Evolutionary conservation across 164 flowering plant species (phyloP), one percentile per base, ranked within the genome.

Genomic region (Liquidambar formosana): DNA sequence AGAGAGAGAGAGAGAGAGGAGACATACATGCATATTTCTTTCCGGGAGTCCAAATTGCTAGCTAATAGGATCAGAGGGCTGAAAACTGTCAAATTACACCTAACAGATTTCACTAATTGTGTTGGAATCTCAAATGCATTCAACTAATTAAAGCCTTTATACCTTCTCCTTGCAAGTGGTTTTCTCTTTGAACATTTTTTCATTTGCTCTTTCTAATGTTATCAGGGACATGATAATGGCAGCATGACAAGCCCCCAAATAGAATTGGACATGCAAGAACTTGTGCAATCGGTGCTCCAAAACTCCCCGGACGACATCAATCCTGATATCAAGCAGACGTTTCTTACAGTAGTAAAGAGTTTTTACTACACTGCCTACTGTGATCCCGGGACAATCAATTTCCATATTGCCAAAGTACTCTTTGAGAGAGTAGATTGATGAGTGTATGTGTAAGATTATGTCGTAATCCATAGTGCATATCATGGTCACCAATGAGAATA

Each of bases 331-430:
- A 91, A 82, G 73, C 74, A 79, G n/a, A 88, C 84, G 3, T 91
- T 87, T 70, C 80, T 91, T 1, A 64, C 69, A 0, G 86, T 93
- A 19, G 90, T 85, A 11, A 89, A 79, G 77, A 78, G 88, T 44
- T 86, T 72, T 70, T 93, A 86, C 71, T 93, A 90, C 63, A 15
- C 61, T 15, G 92, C 92, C n/a, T 73, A 72, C 61, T 91, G 82
- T 68, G 65, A 77, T 16, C 75, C 76, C 1, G 75, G 41, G 59
- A 82, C 81, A 0, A 74, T 87, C 60, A 71, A 83, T 38, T 53
- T 19, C 33, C 98, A 93, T 65, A 85, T 91, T 16, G 73, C 77
- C 59, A 84, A 86, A 69, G 95, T 89, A 8, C 93, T 93, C 51
- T 93, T 89, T 66, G 82, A 89, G 54, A 76, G 72, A 76, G 91